Evolutionary conservation across 2,329 filamentous ascomycete species (phyloP), one percentile per base, ranked within the genome.

Genomic region (Ophiostoma montium): DNA sequence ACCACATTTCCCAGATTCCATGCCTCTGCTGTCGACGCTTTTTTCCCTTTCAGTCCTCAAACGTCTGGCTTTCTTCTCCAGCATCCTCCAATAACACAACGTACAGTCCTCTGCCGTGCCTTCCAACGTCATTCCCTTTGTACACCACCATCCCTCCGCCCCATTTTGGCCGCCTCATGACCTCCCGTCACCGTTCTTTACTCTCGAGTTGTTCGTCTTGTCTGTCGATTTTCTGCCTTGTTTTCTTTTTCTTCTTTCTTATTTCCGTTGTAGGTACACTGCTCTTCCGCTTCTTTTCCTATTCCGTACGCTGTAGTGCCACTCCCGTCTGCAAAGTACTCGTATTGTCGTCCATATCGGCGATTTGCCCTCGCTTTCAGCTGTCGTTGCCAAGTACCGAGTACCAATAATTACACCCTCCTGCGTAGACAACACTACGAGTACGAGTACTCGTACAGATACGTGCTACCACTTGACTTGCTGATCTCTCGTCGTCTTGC

Each of bases 1-100:
- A 49, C 51, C 55, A 55, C 54, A 50, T 47, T 56, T 51, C 43
- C 21, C 30, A 35, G 35, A 31, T n/a, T 35, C 35, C 32, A 38
- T 43, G 27, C 50, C 32, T 42, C 23, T 16, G 21, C 35, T 42
- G 18, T 18, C 39, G 48, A 32, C n/a, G 23, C 38, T 41, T 31
- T 13, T 6, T 18, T 16, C 41, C 4, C 38, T 27, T 10, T 44
- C n/a, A 19, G 19, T 33, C 36, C 8, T 27, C 23, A 27, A 27
- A 27, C 23, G 8, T 8, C 23, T 8, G 23, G 8, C 23, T 46
- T 8, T 43, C 19, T 10, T 44, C n/a, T 35, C 19, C 27, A 32
- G 23, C n/a, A 15, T 36, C 36, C n/a, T 9, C 21, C 23, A 27
- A 27, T 27, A 8, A 27, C 23, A 27, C 8, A 8, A 27, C 23